Conservation (phyloP, 257 asterid species). For the Scutellaria minor region DNA sequence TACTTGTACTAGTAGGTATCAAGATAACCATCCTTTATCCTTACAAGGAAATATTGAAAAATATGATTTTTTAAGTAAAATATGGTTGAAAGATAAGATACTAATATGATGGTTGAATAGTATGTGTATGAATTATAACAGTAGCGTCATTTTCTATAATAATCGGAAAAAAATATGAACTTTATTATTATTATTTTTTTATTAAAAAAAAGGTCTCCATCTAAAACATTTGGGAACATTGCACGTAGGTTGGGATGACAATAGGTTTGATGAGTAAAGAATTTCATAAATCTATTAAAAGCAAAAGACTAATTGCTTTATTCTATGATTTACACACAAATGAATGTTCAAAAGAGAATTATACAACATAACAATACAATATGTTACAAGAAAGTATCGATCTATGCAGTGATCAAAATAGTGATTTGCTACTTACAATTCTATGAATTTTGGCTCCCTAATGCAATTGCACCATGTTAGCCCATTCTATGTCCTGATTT, state of each 20-base stretch:
- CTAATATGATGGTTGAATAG: no score
- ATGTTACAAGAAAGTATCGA: slow-evolving; percentile 22
- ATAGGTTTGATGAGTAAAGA: neutral
- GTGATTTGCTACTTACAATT: neutral
- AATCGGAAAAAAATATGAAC: no score
- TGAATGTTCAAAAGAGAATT: slow-evolving; percentile 25
- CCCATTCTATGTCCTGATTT: no score
- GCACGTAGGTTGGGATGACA: neutral
- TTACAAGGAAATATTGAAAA: no score
- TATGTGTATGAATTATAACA: no score
- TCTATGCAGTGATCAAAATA: neutral
- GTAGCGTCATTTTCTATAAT: no score
- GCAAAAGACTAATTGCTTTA: neutral
- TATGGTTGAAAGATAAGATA: no score
- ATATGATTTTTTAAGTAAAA: no score
- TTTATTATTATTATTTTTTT: neutral
- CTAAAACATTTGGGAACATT: neutral
- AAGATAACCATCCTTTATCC: no score
- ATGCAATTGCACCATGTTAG: neutral
- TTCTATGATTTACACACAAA: slow-evolving; percentile 26
- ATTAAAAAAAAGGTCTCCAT: neutral
- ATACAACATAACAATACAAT: slow-evolving; percentile 7
- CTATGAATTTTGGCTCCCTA: neutral
- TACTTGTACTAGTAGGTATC: no score
- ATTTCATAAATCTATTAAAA: neutral